Conservation (phyloP, 371 early-diverging fungal species). For the Saksenaea oblongispora region DNA sequence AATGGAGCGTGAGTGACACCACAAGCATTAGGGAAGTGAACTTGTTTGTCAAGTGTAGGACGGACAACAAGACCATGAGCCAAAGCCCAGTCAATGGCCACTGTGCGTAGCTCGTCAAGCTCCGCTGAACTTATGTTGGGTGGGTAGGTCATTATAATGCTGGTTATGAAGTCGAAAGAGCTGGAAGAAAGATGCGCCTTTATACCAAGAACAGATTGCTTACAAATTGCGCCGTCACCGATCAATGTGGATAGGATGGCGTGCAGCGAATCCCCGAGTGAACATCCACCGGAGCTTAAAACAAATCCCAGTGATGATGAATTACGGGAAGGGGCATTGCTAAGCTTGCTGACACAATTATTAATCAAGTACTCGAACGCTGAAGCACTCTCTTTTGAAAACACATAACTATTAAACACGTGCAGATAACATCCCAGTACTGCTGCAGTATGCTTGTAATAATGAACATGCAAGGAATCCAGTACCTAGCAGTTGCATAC, state of each 20-base stretch:
- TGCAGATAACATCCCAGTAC: no score
- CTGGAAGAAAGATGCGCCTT: not conserved
- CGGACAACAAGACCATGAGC: constrained; percentile 81
- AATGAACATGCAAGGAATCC: no score
- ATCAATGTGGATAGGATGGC: not conserved
- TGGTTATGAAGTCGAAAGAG: not conserved
- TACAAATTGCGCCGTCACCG: not conserved
- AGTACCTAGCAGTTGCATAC: no score
- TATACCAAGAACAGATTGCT: not conserved
- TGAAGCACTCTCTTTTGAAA: no score
- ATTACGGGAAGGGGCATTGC: no score
- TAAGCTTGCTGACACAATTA: no score
- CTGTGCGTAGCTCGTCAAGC: constrained; percentile 32
- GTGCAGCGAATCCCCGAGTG: no score
- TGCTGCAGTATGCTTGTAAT: no score
- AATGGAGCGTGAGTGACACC: constrained; percentile 83
- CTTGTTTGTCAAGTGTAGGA: constrained; percentile 44
- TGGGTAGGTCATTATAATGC: constrained; percentile 25
- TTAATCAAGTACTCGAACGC: no score
- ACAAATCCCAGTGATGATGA: no score
- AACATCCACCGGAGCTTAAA: no score
- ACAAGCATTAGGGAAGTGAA: constrained; percentile 31
- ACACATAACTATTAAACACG: no score
- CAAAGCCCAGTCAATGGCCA: constrained; percentile 80
- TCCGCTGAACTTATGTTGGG: constrained; percentile 14